Conservation (phyloP, 768 basidiomycete species). For the Strobilomyces dryophilus region DNA sequence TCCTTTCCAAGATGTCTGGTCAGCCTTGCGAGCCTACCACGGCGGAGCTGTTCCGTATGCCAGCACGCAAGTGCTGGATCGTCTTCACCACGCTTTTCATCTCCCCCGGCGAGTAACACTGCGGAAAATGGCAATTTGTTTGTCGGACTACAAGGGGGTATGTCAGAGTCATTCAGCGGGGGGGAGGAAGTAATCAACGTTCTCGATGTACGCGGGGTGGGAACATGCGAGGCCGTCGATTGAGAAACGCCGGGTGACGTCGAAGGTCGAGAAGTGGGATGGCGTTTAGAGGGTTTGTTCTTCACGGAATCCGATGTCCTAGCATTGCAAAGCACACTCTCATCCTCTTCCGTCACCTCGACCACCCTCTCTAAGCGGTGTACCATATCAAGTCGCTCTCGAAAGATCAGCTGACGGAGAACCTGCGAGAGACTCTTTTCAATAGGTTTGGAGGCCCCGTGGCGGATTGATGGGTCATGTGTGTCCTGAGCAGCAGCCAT, state of each 20-base stretch:
- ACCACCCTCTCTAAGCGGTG: constrained; percentile 1
- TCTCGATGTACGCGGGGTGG: constrained; percentile 1
- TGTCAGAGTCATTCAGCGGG: constrained; percentile 5
- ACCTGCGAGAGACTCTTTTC: constrained; percentile 41
- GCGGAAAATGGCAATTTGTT: constrained; percentile 11
- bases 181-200: constrained; percentile 10
- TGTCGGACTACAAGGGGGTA: constrained; percentile 10
- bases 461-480: constrained; percentile 23
- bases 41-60: constrained; percentile 24
- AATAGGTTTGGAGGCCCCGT: constrained; percentile 31
- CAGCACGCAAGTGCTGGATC: not conserved
- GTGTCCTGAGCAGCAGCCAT: constrained; percentile 5
- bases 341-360: constrained; percentile 1
- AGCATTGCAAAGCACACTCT: not conserved
- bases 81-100: constrained; percentile 5
- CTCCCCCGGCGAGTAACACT: constrained; percentile 7
- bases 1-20: constrained; percentile 36
- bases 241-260: not conserved
- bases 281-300: not conserved
- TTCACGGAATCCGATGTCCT: not conserved
- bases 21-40: constrained; percentile 34
- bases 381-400: not conserved
- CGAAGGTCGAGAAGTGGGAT: not conserved
- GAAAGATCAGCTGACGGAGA: constrained; percentile 35
- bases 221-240: not conserved